Evolutionary conservation across 805 yeast genomes (phyloP).

Genomic region (Pichia kluyveri): DNA sequence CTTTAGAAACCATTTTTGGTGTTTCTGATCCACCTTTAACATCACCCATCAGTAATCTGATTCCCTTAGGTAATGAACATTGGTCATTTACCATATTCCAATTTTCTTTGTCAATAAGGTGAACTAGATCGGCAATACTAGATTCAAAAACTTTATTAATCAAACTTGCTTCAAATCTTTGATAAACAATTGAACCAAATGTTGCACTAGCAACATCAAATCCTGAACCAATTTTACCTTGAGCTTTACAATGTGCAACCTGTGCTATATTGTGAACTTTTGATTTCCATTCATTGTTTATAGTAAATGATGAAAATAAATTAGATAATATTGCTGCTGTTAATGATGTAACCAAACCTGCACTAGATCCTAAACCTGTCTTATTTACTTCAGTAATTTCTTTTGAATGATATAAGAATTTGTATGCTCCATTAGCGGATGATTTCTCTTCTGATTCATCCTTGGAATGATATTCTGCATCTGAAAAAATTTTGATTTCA

Average conservation of each 20-base stretch:
- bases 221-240: conserved; percentile 92
- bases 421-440: conserved; percentile 29
- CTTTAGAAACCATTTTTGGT: conserved; percentile 76
- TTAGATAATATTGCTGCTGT: conserved; percentile 57
- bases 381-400: conserved; percentile 72
- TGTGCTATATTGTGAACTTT: conserved; percentile 80
- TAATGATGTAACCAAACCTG: conserved; percentile 79
- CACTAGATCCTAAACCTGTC: conserved; percentile 95
- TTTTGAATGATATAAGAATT: conserved; percentile 50
- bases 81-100: conserved; percentile 56
- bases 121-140: conserved; percentile 18
- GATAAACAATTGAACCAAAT: conserved; percentile 78
- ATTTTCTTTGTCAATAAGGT: conserved; percentile 32
- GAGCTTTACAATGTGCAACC: conserved; percentile 87
- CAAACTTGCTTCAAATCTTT: conserved; percentile 57
- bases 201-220: conserved; percentile 96
- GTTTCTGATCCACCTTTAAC: conserved; percentile 90
- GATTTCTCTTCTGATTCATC: conserved; percentile 30
- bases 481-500: conserved; percentile 63
- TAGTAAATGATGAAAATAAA: conserved; percentile 21
- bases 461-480: conserved; percentile 84
- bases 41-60: conserved; percentile 85
- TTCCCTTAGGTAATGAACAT: conserved; percentile 58
- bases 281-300: conserved; percentile 14
- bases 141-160: conserved; percentile 25